A percentile compares a stretch with the other conserved stretches of the same genome.
Conservation (phyloP, 176 grass and related monocot genomes). For the Themeda triandra region DNA sequence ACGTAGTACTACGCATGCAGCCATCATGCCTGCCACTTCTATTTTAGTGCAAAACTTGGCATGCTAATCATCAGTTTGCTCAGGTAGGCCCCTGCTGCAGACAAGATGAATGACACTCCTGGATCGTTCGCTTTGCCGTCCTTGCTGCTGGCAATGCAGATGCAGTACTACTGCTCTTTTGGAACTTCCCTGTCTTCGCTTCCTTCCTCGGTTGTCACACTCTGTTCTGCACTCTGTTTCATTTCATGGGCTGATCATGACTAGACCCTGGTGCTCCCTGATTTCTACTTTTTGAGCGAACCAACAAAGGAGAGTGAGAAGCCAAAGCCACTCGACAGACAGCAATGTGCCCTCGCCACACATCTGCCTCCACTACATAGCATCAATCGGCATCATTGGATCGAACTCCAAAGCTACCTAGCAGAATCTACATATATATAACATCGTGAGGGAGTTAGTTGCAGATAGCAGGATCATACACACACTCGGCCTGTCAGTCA, state of each 20-base stretch:
- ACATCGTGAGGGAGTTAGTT: background rate
- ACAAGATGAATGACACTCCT: background rate
- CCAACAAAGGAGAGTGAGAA: slow-evolving; percentile 23
- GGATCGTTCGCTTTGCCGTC: background rate
- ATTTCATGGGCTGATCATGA: slow-evolving; percentile 29
- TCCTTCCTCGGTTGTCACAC: background rate
- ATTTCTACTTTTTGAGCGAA: slow-evolving; percentile 40
- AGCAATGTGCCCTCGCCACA: background rate
- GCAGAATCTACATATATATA: background rate
- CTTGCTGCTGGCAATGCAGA: background rate
- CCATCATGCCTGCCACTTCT: background rate
- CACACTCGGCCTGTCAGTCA: background rate
- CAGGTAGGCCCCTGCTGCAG: background rate
- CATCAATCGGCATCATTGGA: slow-evolving; percentile 38
- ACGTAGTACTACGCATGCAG: background rate
- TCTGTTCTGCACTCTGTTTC: background rate
- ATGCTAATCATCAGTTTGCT: slow-evolving; percentile 26
- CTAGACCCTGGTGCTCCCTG: slow-evolving; percentile 15
- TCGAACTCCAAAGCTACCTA: slow-evolving; percentile 37
- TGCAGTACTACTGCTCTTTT: slow-evolving; percentile 4
- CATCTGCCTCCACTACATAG: background rate
- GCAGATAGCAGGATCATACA: background rate
- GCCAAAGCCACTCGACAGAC: background rate
- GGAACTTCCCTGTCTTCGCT: slow-evolving; percentile 35
- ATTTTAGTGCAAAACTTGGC: background rate